These are phyloP conservation scores for Epichloe sibirici DNA, from an alignment of 2,329 filamentous ascomycete species.

Conservation along the genomic window DNA sequence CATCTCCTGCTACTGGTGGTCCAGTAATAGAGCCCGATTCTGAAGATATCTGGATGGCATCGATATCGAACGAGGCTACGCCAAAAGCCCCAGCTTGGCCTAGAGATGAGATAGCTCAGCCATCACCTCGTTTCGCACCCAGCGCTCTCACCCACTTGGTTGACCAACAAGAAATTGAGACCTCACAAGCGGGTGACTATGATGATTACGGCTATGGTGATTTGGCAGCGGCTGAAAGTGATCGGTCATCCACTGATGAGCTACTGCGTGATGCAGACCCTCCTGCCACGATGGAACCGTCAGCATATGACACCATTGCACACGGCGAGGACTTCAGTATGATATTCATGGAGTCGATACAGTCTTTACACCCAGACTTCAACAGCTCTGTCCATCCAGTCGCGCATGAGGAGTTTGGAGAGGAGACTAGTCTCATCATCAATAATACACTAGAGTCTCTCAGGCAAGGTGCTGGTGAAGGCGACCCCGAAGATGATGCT, in stretches of 20 bases:
- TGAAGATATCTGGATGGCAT: constrained; percentile 33
- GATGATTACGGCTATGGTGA: constrained; percentile 10
- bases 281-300: constrained; percentile 11
- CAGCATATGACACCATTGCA: constrained; percentile 29
- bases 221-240: constrained; percentile 19
- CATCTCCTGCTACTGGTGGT: constrained; percentile 5
- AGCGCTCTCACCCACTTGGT: not conserved
- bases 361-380: constrained; percentile 33
- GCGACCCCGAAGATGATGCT: not conserved
- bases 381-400: constrained; percentile 21
- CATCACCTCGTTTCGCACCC: constrained; percentile 7
- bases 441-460: constrained; percentile 41
- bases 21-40: constrained; percentile 17
- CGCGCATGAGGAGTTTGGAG: constrained; percentile 35
- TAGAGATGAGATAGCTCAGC: not conserved
- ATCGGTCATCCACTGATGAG: constrained; percentile 22
- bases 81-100: constrained; percentile 15
- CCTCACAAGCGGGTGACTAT: constrained; percentile 15
- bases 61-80: constrained; percentile 25
- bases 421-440: constrained; percentile 44
- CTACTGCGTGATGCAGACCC: constrained; percentile 5
- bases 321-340: constrained; percentile 47
- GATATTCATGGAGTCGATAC: constrained; percentile 44
- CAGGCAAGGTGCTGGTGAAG: constrained; percentile 19
- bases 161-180: constrained; percentile 6